Percentiles rank a stretch among this genome's conserved stretches.
These are phyloP conservation scores for Cryptococcus jaspeensis DNA, from an alignment of 1,284 basidiomycete species.

Conservation along the genomic window DNA sequence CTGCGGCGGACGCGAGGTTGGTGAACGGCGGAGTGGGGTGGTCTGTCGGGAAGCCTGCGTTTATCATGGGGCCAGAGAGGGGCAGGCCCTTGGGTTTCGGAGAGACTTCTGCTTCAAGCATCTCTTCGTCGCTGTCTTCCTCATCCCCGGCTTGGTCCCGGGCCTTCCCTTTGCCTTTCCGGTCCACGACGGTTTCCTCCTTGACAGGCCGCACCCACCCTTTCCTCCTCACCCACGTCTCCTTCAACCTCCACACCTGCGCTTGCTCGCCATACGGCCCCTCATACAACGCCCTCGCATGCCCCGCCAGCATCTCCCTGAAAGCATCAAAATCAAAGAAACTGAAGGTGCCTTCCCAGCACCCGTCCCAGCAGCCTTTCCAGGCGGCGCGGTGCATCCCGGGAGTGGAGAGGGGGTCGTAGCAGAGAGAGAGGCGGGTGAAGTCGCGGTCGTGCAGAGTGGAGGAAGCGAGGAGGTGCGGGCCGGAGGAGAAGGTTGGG, in stretches of 20 bases:
- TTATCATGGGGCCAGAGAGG: conserved; percentile 40
- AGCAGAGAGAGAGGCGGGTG: conserved; percentile 46
- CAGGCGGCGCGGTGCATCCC: conserved; percentile 52
- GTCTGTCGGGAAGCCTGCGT: conserved; percentile 46
- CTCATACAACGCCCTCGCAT: conserved; percentile 51
- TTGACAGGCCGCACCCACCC: conserved; percentile 8
- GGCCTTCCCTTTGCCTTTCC: conserved; percentile 6
- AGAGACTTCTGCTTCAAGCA: background rate
- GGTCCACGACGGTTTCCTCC: background rate
- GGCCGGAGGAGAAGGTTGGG: conserved; percentile 4
- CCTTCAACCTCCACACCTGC: conserved; percentile 58
- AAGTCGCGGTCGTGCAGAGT: conserved; percentile 38
- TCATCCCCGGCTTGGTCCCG: conserved; percentile 9
- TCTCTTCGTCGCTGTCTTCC: conserved; percentile 1
- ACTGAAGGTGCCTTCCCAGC: conserved; percentile 58
- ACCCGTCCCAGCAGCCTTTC: conserved; percentile 53
- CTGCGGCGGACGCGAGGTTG: conserved; percentile 28
- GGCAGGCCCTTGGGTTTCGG: conserved; percentile 18
- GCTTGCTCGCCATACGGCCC: conserved; percentile 58
- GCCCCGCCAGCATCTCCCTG: conserved; percentile 51
- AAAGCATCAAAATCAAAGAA: conserved; percentile 58
- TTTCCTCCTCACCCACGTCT: conserved; percentile 51
- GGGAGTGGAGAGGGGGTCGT: conserved; percentile 46
- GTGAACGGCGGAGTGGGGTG: conserved; percentile 24
- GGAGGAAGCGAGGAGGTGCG: conserved; percentile 18